Evolutionary conservation across 2,329 filamentous ascomycete species (phyloP).

Genomic region (Penicillium sp.): DNA sequence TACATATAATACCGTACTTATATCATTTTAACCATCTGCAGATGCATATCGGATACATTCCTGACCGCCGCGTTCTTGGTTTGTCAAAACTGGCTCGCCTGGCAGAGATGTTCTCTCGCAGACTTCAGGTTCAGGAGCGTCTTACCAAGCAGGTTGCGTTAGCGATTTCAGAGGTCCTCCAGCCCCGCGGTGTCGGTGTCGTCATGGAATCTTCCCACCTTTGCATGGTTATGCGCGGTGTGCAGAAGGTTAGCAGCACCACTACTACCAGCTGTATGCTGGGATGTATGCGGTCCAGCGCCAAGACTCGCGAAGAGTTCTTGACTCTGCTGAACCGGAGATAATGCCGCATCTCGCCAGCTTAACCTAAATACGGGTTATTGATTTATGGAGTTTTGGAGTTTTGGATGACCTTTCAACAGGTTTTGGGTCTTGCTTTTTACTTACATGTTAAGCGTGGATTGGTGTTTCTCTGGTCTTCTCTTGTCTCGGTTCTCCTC

Average conservation of each 20-base stretch:
- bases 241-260: constrained; percentile 80
- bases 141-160: constrained; percentile 94
- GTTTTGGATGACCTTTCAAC: constrained; percentile 44
- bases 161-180: constrained; percentile 86
- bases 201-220: constrained; percentile 97
- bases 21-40: constrained; percentile 37
- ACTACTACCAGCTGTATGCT: constrained; percentile 97
- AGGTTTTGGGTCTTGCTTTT: constrained; percentile 33
- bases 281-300: constrained; percentile 88
- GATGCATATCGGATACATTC: constrained; percentile 99
- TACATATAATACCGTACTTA: not conserved
- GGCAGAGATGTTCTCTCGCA: constrained; percentile 91
- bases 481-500: constrained; percentile 12
- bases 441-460: constrained; percentile 20
- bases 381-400: constrained; percentile 31
- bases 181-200: constrained; percentile 91
- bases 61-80: constrained; percentile 83
- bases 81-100: constrained; percentile 94
- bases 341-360: constrained; percentile 26
- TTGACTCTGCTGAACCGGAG: constrained; percentile 70
- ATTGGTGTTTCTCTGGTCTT: constrained; percentile 20
- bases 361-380: constrained; percentile 25
- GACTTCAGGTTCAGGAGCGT: constrained; percentile 93
- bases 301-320: constrained; percentile 95
- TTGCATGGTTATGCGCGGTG: constrained; percentile 99